Evolutionary conservation across 2,329 filamentous ascomycete species (phyloP), one percentile per base, ranked within the genome.

Genomic region (Verticillium nonalfalfae): DNA sequence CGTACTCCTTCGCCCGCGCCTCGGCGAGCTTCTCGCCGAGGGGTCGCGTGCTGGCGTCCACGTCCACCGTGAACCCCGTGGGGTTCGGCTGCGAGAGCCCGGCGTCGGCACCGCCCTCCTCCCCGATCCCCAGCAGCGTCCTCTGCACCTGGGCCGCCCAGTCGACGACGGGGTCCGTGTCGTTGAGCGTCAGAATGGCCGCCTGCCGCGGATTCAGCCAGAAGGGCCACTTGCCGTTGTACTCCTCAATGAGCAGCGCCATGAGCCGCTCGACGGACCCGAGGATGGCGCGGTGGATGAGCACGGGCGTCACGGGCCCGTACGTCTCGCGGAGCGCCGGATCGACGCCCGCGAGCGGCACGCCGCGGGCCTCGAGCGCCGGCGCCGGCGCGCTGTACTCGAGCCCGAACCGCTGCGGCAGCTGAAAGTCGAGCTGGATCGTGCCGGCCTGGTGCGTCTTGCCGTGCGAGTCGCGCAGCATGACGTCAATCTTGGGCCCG

Each of bases 361-460:
- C 67, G 56, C 85, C 79, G 61, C 79, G 77, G 31, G 78, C 76
- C 68, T 90, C 86, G 18, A 82, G 71, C 65, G 88, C 85, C 0
- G 88, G 85, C 0, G 86, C 85, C 0, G 89, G 87, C 1, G 87
- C 87, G 69, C 85, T 80, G 69, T 96, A 96, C 68, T 88, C 83
- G 39, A 96, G 78, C 56, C 85, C 85, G 70, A 96, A 96, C 13
- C 91, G 85, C 70, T 91, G 90, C 1, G 92, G 92, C 1, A 96
- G 81, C 74, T 96, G 93, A 72, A 96, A 96, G 72, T 96, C 92
- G 34, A 96, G 84, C 77, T 96, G 92, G 58, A 96, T 89, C 0
- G 92, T 96, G 3, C 91, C 93, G 2, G 93, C 91, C 72, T 96
- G 92, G 71, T 96, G 92, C 69, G 93, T 90, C 71, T 94, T 96